Conservation (phyloP, 257 asterid genomes). For the Forsythia viridissima region DNA sequence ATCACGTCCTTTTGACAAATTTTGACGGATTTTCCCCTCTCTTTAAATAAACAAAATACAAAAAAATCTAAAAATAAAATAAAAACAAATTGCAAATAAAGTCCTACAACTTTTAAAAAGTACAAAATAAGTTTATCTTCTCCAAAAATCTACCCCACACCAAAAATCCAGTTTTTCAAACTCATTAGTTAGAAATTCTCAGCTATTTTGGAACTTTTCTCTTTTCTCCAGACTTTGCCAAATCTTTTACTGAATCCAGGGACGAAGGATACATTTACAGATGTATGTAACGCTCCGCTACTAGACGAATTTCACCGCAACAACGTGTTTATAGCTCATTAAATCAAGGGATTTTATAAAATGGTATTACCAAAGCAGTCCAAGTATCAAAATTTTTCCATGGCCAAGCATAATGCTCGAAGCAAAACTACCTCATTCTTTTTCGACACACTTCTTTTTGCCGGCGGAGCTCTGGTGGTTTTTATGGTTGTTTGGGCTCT, state of each 20-base stretch:
- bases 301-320: slow-evolving; percentile 41
- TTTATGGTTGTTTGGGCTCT: slow-evolving; percentile 54
- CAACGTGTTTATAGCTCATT: slow-evolving; percentile 5
- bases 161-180: background rate
- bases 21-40: too few relatives aligned
- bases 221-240: slow-evolving; percentile 15
- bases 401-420: slow-evolving; percentile 45
- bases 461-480: slow-evolving; percentile 52
- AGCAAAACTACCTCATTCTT: slow-evolving; percentile 38
- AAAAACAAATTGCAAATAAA: too few relatives aligned
- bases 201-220: slow-evolving; percentile 23
- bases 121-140: too few relatives aligned
- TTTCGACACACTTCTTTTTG: slow-evolving; percentile 46
- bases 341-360: slow-evolving; percentile 8
- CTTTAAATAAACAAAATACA: too few relatives aligned
- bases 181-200: background rate
- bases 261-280: slow-evolving; percentile 29
- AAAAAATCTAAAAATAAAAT: too few relatives aligned
- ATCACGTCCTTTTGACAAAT: too few relatives aligned
- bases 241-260: slow-evolving; percentile 16
- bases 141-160: too few relatives aligned
- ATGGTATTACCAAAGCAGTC: slow-evolving; percentile 45
- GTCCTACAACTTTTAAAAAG: too few relatives aligned
- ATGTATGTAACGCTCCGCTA: slow-evolving; percentile 27
- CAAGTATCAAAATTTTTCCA: slow-evolving; percentile 34